A percentile compares a stretch with the other conserved stretches of the same genome.
These are phyloP conservation scores for Auricularia auricula-judae DNA, from an alignment of 768 basidiomycete species.

Conservation along the genomic window DNA sequence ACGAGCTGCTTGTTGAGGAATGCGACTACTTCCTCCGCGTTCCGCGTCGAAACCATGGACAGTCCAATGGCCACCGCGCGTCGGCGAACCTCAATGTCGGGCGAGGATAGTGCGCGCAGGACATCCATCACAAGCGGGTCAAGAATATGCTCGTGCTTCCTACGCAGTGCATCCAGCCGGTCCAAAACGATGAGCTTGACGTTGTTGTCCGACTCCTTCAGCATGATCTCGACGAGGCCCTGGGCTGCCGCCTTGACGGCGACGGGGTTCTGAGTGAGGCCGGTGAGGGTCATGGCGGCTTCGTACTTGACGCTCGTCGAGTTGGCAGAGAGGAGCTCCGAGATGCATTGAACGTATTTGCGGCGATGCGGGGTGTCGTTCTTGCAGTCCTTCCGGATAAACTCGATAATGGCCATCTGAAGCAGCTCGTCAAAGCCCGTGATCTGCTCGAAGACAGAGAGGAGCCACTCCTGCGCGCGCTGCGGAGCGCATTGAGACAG, in stretches of 20 bases:
- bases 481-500: constrained; percentile 75
- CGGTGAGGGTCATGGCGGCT: constrained; percentile 88
- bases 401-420: constrained; percentile 93
- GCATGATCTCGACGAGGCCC: constrained; percentile 76
- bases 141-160: constrained; percentile 79
- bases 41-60: constrained; percentile 86
- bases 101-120: constrained; percentile 79
- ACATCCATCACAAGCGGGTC: constrained; percentile 94
- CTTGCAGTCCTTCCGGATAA: constrained; percentile 83
- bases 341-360: constrained; percentile 80
- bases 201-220: constrained; percentile 97
- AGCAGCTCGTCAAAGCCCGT: constrained; percentile 76
- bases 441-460: constrained; percentile 77
- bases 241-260: constrained; percentile 93
- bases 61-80: constrained; percentile 86
- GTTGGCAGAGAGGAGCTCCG: constrained; percentile 78
- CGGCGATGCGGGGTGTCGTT: constrained; percentile 58
- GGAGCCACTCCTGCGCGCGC: constrained; percentile 85
- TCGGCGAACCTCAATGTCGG: constrained; percentile 92
- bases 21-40: constrained; percentile 90
- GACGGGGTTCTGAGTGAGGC: constrained; percentile 88
- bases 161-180: constrained; percentile 70
- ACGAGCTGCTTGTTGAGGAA: constrained; percentile 98
- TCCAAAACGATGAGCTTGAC: constrained; percentile 96
- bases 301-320: constrained; percentile 97